These are phyloP conservation scores for Sedum album DNA, from an alignment of 164 flowering plant species.

Conservation along the genomic window DNA sequence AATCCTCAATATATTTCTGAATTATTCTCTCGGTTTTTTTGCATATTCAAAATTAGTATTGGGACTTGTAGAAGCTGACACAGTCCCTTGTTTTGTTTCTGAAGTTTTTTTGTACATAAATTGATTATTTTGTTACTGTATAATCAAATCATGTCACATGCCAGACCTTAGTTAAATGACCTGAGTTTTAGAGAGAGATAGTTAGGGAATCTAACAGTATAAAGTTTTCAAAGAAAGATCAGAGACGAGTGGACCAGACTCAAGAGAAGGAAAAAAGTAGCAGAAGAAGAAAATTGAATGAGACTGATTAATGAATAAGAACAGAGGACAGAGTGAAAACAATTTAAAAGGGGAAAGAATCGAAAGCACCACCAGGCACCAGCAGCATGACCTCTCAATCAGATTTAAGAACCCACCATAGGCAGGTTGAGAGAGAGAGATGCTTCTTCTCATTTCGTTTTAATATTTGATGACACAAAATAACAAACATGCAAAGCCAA, in stretches of 20 bases:
- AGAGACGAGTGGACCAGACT: not conserved
- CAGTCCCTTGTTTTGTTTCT: not conserved
- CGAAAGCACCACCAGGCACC: not conserved
- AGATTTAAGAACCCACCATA: not conserved
- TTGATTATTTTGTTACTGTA: not conserved
- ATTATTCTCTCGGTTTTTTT: not conserved
- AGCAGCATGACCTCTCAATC: constrained; percentile 7
- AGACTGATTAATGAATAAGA: not conserved
- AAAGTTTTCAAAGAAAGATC: not conserved
- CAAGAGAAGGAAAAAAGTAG: not conserved
- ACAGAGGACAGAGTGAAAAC: constrained; percentile 3
- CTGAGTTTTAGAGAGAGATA: not conserved
- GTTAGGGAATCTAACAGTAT: not conserved
- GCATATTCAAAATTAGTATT: not conserved
- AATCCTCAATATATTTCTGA: not conserved
- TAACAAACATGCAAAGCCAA: not conserved
- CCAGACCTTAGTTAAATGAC: not conserved
- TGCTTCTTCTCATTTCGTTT: constrained; percentile 1
- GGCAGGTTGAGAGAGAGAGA: not conserved
- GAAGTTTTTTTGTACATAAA: not conserved
- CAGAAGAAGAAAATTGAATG: constrained; percentile 4
- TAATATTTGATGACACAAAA: not conserved
- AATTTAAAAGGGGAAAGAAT: not conserved
- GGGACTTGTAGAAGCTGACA: constrained; percentile 9
- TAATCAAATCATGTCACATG: constrained; percentile 3